Conservation (phyloP, 2,329 filamentous ascomycete genomes). For the Truncatella angustata region DNA sequence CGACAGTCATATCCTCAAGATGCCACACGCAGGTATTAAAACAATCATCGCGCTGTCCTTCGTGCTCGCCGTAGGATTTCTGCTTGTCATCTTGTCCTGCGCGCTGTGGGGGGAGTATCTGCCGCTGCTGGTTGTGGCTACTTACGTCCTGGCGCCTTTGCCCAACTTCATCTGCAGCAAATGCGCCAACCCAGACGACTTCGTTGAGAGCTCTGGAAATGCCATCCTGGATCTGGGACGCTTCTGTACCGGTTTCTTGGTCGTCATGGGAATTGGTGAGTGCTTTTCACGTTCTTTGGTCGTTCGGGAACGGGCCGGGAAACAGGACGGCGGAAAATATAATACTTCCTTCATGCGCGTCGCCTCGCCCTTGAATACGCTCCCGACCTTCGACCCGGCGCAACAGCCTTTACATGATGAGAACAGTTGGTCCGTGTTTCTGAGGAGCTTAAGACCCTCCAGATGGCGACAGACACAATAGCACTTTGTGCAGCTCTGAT, state of each 20-base stretch:
- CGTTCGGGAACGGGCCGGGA: background rate
- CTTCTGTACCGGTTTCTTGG: constrained; percentile 92
- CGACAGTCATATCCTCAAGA: constrained; percentile 33
- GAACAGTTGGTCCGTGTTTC: too few species aligned
- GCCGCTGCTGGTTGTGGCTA: constrained; percentile 90
- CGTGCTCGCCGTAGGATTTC: constrained; percentile 96
- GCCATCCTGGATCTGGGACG: constrained; percentile 89
- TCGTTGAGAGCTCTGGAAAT: constrained; percentile 79
- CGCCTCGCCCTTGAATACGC: too few species aligned
- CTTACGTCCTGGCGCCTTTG: constrained; percentile 88
- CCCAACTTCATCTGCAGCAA: constrained; percentile 95
- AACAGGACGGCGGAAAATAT: background rate
- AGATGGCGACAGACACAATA: too few species aligned
- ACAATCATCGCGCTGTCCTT: constrained; percentile 99
- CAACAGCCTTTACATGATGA: too few species aligned
- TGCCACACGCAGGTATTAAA: constrained; percentile 86
- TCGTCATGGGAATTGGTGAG: constrained; percentile 93
- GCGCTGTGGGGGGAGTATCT: constrained; percentile 95
- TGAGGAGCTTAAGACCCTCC: too few species aligned
- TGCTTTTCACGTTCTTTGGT: constrained; percentile 3
- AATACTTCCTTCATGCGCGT: too few species aligned
- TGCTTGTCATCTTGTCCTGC: constrained; percentile 96
- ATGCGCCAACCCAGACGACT: constrained; percentile 91
- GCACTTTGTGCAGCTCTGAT: too few species aligned
- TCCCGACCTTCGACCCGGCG: too few species aligned